Evolutionary conservation across 2,329 filamentous ascomycete genomes (phyloP), one percentile per base, ranked within the genome.

Genomic region (Sporothrix pallida): DNA sequence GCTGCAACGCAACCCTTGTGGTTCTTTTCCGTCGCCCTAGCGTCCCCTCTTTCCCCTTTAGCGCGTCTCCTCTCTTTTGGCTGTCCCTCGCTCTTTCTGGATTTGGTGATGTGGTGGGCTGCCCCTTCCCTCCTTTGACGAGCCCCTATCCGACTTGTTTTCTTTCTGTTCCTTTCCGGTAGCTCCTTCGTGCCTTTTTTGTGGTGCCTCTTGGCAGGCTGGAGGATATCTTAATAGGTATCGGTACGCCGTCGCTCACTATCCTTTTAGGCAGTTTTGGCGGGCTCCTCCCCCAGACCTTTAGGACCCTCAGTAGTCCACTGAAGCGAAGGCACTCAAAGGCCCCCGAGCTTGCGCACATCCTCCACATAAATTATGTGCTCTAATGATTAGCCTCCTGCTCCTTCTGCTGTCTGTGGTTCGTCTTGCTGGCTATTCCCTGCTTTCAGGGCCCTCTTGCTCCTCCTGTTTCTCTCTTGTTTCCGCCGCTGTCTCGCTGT

Each of bases 1-100:
- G 67, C 67, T 69, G 67, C 67, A 54, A 69, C 67, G 67, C 67
- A 23, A 54, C 48, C 65, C 65, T 68, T 31, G 67, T 54, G 48
- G 67, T 44, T 58, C 52, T 58, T 54, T 60, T 70, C 68, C 68
- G 68, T 31, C 50, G 17, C 68, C 50, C 50, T 70, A 70, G 68
- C 52, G 68, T 58, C 68, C 52, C 52, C 68, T 46, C 67, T 26
- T 44, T 54, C 37, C 26, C 67, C 8, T 48, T 44, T 67, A 48
- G 62, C 42, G 62, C 20, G 62, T 67, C 62, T 15, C 42, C 42
- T 46, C 20, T 67, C 17, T 15, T 20, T 3, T 8, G 13, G 48
- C 48, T 54, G 48, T 37, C 48, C 46, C 26, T 42, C 17, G 48
- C 48, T 54, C 48, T 69, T 69, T 69, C 67, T 69, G 67, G 67